Conservation (phyloP, 371 early-diverging fungal species). For the Mucor piriformis region DNA sequence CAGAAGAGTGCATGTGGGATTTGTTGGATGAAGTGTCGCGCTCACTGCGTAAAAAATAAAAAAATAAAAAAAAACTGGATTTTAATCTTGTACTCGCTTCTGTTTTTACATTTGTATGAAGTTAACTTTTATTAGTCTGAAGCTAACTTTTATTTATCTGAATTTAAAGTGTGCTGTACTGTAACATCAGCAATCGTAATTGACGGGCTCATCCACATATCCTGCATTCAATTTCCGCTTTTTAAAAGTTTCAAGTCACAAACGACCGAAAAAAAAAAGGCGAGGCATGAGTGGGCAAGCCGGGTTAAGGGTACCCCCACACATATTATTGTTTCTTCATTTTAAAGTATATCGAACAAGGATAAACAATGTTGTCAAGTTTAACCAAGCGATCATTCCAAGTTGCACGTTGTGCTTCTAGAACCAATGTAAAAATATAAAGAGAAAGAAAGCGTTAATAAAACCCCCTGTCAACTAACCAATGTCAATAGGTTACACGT, state of each 20-base stretch:
- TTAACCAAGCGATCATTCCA: slow-evolving; percentile 15
- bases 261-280: not conserved
- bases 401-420: slow-evolving; percentile 13
- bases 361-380: slow-evolving; percentile 9
- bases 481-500: slow-evolving; percentile 16
- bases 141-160: too few relatives aligned
- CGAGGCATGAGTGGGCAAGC: not conserved
- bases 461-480: not conserved
- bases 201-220: too few relatives aligned
- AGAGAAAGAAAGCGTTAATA: not conserved
- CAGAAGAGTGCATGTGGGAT: slow-evolving; percentile 70
- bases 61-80: too few relatives aligned
- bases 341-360: not conserved
- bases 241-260: not conserved
- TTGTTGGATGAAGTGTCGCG: slow-evolving; percentile 65
- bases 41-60: slow-evolving; percentile 21
- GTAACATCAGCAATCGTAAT: too few relatives aligned
- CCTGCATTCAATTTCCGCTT: not conserved
- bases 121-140: too few relatives aligned
- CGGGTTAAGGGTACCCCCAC: not conserved
- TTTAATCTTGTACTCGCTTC: too few relatives aligned
- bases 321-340: not conserved
- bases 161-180: too few relatives aligned
- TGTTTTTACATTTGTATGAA: too few relatives aligned
- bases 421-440: slow-evolving; percentile 4